Conservation (phyloP, 106 monocot genomes). For the Phalaenopsis aphrodite region DNA sequence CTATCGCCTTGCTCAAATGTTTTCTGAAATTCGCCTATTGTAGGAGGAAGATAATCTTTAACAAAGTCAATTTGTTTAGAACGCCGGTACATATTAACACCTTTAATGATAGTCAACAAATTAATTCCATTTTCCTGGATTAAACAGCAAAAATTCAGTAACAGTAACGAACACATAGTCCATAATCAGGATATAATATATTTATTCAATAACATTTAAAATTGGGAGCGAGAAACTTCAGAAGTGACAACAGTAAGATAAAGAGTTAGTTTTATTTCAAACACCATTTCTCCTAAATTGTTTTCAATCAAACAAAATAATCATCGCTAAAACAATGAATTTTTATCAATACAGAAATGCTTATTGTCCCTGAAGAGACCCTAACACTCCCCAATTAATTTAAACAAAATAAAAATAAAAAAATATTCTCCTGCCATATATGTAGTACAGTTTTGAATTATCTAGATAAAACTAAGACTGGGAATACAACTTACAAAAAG, state of each 20-base stretch:
- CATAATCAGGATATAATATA: background rate
- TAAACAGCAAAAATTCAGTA: constrained; percentile 5
- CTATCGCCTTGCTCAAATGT: constrained; percentile 12
- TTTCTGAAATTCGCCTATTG: constrained; percentile 12
- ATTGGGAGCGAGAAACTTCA: background rate
- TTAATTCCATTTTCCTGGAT: constrained; percentile 26
- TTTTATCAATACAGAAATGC: background rate
- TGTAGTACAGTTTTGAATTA: background rate
- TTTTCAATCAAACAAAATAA: background rate
- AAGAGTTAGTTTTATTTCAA: background rate
- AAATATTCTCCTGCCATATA: background rate
- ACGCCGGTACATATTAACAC: constrained; percentile 13
- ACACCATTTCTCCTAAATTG: background rate
- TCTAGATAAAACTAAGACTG: background rate
- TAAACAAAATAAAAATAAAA: background rate
- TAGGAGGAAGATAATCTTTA: constrained; percentile 26
- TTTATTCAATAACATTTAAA: background rate
- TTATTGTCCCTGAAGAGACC: background rate
- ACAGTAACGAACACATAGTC: background rate
- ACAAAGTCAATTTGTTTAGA: constrained; percentile 19
- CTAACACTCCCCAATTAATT: background rate
- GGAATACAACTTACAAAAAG: constrained; percentile 45
- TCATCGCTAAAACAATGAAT: background rate
- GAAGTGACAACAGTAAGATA: background rate
- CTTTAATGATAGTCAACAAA: constrained; percentile 18